These are phyloP conservation scores for Fusarium virguliforme DNA, from an alignment of 2,329 filamentous ascomycete species.

Conservation along the genomic window DNA sequence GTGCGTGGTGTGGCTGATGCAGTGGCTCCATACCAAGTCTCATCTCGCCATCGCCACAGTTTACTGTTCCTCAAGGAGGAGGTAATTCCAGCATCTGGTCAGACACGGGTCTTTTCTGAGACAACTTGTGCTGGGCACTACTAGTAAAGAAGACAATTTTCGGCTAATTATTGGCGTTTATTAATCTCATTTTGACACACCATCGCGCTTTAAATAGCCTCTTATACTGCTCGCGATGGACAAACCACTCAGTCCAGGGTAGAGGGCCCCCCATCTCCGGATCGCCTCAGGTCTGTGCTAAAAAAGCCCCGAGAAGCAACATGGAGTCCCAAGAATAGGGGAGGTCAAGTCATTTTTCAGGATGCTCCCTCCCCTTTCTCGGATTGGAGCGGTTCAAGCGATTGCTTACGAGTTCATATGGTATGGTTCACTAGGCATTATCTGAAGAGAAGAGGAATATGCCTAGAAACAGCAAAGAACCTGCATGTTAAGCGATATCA, in stretches of 20 bases:
- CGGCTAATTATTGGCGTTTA: fast-evolving
- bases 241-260: neutral
- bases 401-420: too few relatives aligned
- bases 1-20: neutral
- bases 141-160: neutral
- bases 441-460: neutral
- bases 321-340: neutral
- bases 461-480: neutral
- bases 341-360: neutral
- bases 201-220: neutral
- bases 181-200: neutral
- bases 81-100: neutral
- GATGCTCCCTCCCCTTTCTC: neutral
- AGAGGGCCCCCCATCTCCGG: neutral
- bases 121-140: neutral
- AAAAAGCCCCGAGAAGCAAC: neutral
- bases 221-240: neutral
- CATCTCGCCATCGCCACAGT: too few relatives aligned
- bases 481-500: constrained; percentile 3
- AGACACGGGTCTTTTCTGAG: too few relatives aligned
- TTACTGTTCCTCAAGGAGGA: too few relatives aligned
- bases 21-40: too few relatives aligned
- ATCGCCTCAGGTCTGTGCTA: neutral
- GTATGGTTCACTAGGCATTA: neutral
- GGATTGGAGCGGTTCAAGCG: neutral